Evolutionary conservation across 768 basidiomycete species (phyloP), one percentile per base, ranked within the genome.

Genomic region (Mycena vulgaris): DNA sequence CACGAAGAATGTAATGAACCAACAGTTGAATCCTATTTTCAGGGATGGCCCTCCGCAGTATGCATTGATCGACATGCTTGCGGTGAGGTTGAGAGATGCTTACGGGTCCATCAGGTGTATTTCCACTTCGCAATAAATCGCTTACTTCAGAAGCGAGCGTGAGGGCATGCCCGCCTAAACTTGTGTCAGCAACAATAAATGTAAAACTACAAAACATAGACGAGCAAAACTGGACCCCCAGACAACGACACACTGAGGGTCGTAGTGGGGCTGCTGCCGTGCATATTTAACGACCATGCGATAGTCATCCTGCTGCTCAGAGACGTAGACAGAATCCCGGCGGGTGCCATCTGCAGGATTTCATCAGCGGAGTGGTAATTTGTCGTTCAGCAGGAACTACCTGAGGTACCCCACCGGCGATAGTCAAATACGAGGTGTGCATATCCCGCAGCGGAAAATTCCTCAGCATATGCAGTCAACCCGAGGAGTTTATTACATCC

Each of bases 221-320:
- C 74, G 72, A 4, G 78, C 52, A 30, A 80, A 78, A 60, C 80
- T 81, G 23, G 78, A 78, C 0, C 82, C 82, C 82, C 82, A 83
- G 0, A 83, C 30, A 14, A 83, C 55, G 35, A 83, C 70, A 31
- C 76, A 71, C 13, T 80, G 75, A 2, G 79, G 74, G 62, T 83
- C 80, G 49, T 79, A 79, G 27, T 78, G 72, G 3, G 75, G 58
- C 65, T 78, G 76, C 61, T 75, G 75, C n/a, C 79, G 71, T 40
- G 76, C 78, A 51, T 75, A 82, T 51, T 80, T 79, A 48, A 84
- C 63, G 30, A 83, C 81, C 4, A 80, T 78, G n/a, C 78, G 71
- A 63, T 83, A 82, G 75, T 82, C 81, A 2, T 81, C 81, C 45
- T 78, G 76, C 64, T 81, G 81, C 47, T 81, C 80, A 0, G 73